Evolutionary conservation across 2,329 filamentous ascomycete species (phyloP).

Genomic region (Neonectria magnoliae): DNA sequence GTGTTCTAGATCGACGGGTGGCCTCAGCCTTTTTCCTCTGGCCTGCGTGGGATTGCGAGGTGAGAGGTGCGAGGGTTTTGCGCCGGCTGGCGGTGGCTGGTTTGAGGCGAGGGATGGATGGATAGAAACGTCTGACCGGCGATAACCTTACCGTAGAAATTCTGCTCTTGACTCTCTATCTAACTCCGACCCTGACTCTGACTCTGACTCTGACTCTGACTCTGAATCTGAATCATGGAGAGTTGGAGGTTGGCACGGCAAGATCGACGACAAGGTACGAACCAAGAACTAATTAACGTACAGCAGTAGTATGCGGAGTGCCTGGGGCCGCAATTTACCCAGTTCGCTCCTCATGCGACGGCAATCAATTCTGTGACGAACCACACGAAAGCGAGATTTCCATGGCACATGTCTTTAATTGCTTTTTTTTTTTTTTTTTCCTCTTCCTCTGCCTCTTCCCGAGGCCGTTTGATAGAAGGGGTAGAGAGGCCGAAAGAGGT

Average conservation of each 20-base stretch:
- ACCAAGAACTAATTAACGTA: neutral
- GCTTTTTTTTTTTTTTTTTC: neutral
- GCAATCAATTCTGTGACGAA: conserved; percentile 13
- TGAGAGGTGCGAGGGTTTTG: conserved; percentile 8
- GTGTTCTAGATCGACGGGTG: conserved; percentile 44
- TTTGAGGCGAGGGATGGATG: conserved; percentile 8
- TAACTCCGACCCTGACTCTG: neutral
- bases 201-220: neutral
- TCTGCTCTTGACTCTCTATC: neutral
- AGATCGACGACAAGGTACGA: conserved; percentile 22
- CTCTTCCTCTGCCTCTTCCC: neutral
- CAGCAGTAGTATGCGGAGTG: neutral
- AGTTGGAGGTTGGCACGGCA: conserved; percentile 11
- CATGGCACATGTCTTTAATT: conserved; percentile 1
- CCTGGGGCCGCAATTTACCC: conserved; percentile 1
- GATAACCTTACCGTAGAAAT: neutral
- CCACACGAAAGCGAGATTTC: conserved; percentile 25
- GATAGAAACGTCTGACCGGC: neutral
- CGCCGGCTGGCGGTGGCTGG: conserved; percentile 13
- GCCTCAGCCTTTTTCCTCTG: conserved; percentile 43
- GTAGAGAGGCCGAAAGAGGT: too few species aligned
- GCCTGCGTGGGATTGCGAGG: neutral
- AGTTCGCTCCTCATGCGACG: conserved; percentile 12
- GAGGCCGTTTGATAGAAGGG: too few species aligned
- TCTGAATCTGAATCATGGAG: conserved; percentile 17